Base-by-base conservation (phyloP, 306 rosid species). In the Abrus precatorius region DNA sequence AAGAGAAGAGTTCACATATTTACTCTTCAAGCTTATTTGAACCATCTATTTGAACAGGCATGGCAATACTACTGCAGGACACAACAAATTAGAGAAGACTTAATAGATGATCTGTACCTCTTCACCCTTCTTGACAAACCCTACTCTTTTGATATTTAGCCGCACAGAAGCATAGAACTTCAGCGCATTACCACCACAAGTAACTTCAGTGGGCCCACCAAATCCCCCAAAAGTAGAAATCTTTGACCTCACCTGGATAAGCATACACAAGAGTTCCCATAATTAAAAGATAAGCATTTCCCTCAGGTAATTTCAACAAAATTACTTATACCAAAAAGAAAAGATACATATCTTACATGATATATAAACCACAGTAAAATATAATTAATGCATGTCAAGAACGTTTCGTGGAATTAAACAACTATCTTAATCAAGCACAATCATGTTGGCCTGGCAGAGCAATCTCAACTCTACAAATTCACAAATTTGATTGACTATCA, bases 111-210 rank as follows among this genome's bases (percentile, higher is more conserved):
- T 43, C 78, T 53, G 45, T 91, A 92, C 98, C 98, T 91, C 94
- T 84, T 95, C 97, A 80, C 93, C 97, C 87, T 93, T 93, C 93
- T 89, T 91, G 62, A 95, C 34, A 84, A 77, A 11, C 44, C 92
- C 98, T 78, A 75, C 61, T 86, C 98, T 83, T 82, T 74, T 88
- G 56, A 95, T 81, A 84, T 93, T 90, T 76, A 93, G 87, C 81
- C 97, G 89, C 79, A 95, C 93, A 43, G 97, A 95, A 83, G 99
- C 91, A 84, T 95, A 93, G 63, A 91, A 95, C 83, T 93, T 95
- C 84, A 95, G 84, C 49, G 99, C 99, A 76, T 95, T 95, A 81
- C 99, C 99, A 28, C 99, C 97, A 83, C 97, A 95, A 34, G 97
- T 91, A 85, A 91, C 92, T 89, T 93, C 97, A 80, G 87, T 85